Evolutionary conservation across 1,284 basidiomycete species (phyloP).

Genomic region (Singerocomus inundabilis): DNA sequence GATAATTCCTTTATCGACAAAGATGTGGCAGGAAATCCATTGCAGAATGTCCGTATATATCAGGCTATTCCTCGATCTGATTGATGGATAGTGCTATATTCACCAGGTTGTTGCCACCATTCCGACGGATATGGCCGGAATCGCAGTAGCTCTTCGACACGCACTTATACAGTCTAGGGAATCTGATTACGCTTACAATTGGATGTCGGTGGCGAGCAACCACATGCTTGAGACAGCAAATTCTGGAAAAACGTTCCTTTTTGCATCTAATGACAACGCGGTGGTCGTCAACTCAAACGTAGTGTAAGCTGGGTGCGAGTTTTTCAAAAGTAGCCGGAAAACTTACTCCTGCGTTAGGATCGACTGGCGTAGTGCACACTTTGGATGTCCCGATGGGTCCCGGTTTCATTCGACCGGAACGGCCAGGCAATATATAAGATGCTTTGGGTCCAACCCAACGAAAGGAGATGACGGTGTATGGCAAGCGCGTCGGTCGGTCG

Average conservation of each 20-base stretch:
- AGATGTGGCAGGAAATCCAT: conserved; percentile 27
- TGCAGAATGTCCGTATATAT: conserved; percentile 28
- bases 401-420: conserved; percentile 27
- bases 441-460: conserved; percentile 32
- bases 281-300: conserved; percentile 35
- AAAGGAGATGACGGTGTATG: conserved; percentile 21
- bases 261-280: conserved; percentile 15
- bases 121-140: conserved; percentile 17
- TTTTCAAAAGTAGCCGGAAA: not conserved
- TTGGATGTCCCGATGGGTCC: conserved; percentile 28
- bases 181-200: conserved; percentile 21
- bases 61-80: not conserved
- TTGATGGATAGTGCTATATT: not conserved
- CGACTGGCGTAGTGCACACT: conserved; percentile 33
- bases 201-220: conserved; percentile 30
- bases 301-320: conserved; percentile 20
- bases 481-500: conserved; percentile 18
- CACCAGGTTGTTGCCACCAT: conserved; percentile 17
- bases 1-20: conserved; percentile 18
- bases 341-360: conserved; percentile 11
- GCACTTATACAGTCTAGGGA: conserved; percentile 24
- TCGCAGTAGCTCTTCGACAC: conserved; percentile 28
- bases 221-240: conserved; percentile 30
- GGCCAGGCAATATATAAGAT: conserved; percentile 29
- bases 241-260: conserved; percentile 21